Evolutionary conservation across 1,139 yeast genomes (phyloP), one percentile per base, ranked within the genome.

Genomic region (Saccharomyces hybrid): DNA sequence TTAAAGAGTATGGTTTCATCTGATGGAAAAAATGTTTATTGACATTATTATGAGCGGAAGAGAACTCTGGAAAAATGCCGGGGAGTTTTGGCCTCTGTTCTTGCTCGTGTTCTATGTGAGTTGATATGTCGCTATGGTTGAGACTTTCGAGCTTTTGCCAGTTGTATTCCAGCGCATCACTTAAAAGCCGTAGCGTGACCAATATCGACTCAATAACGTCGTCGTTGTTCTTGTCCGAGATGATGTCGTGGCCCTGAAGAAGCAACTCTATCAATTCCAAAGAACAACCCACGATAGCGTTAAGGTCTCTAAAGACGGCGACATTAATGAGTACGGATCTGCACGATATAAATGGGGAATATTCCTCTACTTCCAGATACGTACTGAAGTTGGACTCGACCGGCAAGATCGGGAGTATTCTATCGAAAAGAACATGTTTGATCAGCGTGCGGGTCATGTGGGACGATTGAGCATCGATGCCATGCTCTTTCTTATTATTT

Each of bases 301-400:
- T 60, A 13, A 65, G 48, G 44, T 61, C 64, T 41, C 65, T 63
- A 1, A 64, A 56, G 1, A 65, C 56, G 8, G 69, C 62, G 44
- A 64, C 57, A 51, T 65, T 67, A 59, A 68, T 56, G 26, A 66
- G 55, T 1, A 67, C 60, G 1, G 65, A 55, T 48, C 70, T 57
- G 42, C 64, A 61, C 42, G 66, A 61, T 14, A 59, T 54, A 53
- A 57, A 68, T 32, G 59, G 58, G 8, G 62, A 59, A 28, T 66
- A 65, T 4, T 57, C 42, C 47, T 68, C 71, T 4, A 66, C 70
- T 31, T 66, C 68, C 6, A 50, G 32, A 48, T 64, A 64, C 3
- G 63, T 58, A 28, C 50, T 51, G n/a, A 56, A 53, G 2, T 56
- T 50, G 7, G 66, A 61, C 53, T 63, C 61, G 1, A 64, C 53